These are phyloP conservation scores for Sphaerostilbella broomeana DNA, from an alignment of 2,329 filamentous ascomycete genomes.

Conservation along the genomic window DNA sequence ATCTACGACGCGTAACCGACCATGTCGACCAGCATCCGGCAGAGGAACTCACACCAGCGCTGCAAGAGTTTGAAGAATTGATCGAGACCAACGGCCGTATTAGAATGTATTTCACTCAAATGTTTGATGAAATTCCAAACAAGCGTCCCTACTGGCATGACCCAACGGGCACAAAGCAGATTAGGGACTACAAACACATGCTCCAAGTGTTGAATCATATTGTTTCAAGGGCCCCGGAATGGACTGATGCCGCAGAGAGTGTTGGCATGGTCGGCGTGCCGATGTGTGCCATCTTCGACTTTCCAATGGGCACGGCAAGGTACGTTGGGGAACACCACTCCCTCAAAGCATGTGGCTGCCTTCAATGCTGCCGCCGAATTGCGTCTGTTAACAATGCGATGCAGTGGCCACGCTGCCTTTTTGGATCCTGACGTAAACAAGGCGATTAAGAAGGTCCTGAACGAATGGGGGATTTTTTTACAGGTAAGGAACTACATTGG, in stretches of 20 bases:
- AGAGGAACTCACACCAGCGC: conserved; percentile 49
- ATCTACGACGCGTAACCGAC: conserved; percentile 51
- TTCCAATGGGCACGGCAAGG: conserved; percentile 50
- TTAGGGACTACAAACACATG: conserved; percentile 62
- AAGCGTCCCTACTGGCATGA: conserved; percentile 55
- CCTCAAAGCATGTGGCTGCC: background rate
- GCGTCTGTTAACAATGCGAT: conserved; percentile 5
- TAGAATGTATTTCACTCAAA: conserved; percentile 59
- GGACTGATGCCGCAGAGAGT: conserved; percentile 45
- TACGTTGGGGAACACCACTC: conserved; percentile 17
- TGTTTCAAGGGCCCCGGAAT: conserved; percentile 43
- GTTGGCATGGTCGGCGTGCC: conserved; percentile 50
- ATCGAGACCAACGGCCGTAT: conserved; percentile 59
- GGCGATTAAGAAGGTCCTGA: conserved; percentile 47
- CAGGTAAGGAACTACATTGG: conserved; percentile 27
- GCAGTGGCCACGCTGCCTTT: conserved; percentile 46
- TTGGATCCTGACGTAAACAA: conserved; percentile 48
- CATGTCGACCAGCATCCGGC: conserved; percentile 45
- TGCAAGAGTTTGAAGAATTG: conserved; percentile 58
- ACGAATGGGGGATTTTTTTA: conserved; percentile 51
- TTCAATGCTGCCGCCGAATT: background rate
- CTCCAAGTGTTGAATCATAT: conserved; percentile 58
- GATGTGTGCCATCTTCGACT: conserved; percentile 47
- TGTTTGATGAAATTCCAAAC: conserved; percentile 48
- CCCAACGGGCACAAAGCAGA: conserved; percentile 54